A percentile compares a stretch with the other conserved stretches of the same genome.
Conservation (phyloP, 1,139 yeast species). For the Taphrina communis region DNA sequence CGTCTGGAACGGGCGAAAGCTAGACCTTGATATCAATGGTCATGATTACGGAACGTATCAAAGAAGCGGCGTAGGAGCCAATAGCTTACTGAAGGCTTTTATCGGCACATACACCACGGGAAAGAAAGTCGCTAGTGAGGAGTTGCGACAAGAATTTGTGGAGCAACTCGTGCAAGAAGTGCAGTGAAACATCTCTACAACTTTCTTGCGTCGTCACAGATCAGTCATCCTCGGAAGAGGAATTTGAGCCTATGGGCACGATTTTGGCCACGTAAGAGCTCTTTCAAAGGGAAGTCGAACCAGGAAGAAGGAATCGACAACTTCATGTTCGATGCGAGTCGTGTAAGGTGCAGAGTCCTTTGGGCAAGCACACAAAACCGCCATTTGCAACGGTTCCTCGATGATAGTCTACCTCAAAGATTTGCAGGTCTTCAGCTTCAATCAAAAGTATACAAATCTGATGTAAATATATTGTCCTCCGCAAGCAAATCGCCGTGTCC, state of each 20-base stretch:
- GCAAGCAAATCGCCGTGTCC: constrained; percentile 5
- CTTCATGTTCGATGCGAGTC: too few species aligned
- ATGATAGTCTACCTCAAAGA: too few species aligned
- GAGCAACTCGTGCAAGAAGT: constrained; percentile 21
- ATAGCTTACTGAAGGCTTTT: constrained; percentile 13
- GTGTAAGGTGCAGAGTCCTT: too few species aligned
- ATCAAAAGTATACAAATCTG: not conserved
- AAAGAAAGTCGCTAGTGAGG: constrained; percentile 29
- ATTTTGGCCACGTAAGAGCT: too few species aligned
- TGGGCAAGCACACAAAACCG: too few species aligned
- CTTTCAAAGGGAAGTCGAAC: too few species aligned
- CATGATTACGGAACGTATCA: constrained; percentile 34
- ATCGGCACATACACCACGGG: constrained; percentile 31
- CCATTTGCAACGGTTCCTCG: too few species aligned
- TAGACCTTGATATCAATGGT: constrained; percentile 21
- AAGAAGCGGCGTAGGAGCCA: not conserved
- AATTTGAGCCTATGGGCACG: too few species aligned
- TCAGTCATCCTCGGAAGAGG: too few species aligned
- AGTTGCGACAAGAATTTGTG: constrained; percentile 28
- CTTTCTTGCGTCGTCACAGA: too few species aligned
- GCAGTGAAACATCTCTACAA: not conserved
- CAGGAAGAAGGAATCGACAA: not conserved
- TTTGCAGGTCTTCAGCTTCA: too few species aligned
- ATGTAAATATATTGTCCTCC: not conserved
- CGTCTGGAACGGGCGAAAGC: constrained; percentile 20